Evolutionary conservation across 306 rosid genomes (phyloP).

Genomic region (Fragaria nilgerrensis): DNA sequence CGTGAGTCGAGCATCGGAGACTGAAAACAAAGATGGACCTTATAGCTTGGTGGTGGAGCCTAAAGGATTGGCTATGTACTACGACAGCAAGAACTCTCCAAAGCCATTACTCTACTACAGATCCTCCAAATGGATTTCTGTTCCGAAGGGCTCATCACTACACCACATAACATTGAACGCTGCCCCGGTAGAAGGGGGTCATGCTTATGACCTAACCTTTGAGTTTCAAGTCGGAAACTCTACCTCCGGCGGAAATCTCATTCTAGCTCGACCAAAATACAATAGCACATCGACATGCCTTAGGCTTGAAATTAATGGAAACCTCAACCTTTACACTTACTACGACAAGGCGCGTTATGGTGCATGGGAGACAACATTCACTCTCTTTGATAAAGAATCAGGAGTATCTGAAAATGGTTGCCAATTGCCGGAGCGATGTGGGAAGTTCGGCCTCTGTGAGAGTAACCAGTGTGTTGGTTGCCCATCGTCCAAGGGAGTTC

Average conservation of each 20-base stretch:
- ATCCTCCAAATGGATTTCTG: constrained; percentile 16
- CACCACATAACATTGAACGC: constrained; percentile 32
- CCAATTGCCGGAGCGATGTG: constrained; percentile 31
- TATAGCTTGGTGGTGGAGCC: constrained; percentile 61
- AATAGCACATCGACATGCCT: constrained; percentile 55
- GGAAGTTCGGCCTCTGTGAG: constrained; percentile 33
- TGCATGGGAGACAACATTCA: constrained; percentile 55
- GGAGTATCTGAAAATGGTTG: constrained; percentile 18
- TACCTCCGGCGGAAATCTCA: constrained; percentile 9
- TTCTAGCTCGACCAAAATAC: constrained; percentile 53
- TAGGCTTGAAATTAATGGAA: constrained; percentile 76
- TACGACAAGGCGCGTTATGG: constrained; percentile 34
- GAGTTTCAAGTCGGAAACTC: constrained; percentile 26
- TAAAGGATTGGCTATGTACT: constrained; percentile 53
- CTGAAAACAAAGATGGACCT: constrained; percentile 47
- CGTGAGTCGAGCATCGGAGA: constrained; percentile 57
- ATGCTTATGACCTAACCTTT: constrained; percentile 32
- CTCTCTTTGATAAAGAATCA: constrained; percentile 47
- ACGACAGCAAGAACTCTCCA: constrained; percentile 50
- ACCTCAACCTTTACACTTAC: constrained; percentile 53
- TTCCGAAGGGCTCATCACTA: constrained; percentile 27
- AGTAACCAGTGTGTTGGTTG: constrained; percentile 40
- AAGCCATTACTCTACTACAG: constrained; percentile 48
- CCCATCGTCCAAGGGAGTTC: constrained; percentile 20
- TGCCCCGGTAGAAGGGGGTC: constrained; percentile 21